A percentile compares a stretch with the other conserved stretches of the same genome.
These are phyloP conservation scores for Acidiella bohemica DNA, from an alignment of 495 filamentous ascomycete genomes.

Conservation along the genomic window DNA sequence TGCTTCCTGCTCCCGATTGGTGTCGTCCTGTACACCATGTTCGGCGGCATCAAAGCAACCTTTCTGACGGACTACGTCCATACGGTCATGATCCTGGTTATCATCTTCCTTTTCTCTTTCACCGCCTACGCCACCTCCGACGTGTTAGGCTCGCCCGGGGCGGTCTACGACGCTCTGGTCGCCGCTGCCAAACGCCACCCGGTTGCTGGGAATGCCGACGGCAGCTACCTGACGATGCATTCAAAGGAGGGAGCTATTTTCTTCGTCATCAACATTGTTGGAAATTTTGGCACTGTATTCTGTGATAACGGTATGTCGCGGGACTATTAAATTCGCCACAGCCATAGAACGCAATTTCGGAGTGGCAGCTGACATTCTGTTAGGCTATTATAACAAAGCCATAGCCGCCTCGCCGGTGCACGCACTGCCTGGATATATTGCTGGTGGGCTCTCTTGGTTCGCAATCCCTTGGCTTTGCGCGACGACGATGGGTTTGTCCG, in stretches of 20 bases:
- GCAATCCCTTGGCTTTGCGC: constrained; percentile 90
- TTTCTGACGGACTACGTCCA: constrained; percentile 66
- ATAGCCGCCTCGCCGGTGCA: constrained; percentile 83
- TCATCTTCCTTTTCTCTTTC: constrained; percentile 84
- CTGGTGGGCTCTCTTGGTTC: constrained; percentile 87
- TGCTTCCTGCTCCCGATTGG: constrained; percentile 83
- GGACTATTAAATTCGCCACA: neutral
- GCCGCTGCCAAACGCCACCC: constrained; percentile 58
- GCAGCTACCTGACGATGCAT: constrained; percentile 83
- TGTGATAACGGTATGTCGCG: constrained; percentile 19
- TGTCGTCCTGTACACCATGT: constrained; percentile 54
- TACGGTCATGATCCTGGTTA: constrained; percentile 73
- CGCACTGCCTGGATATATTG: constrained; percentile 82
- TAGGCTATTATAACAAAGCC: constrained; percentile 92
- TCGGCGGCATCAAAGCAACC: constrained; percentile 65
- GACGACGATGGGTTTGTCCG: constrained; percentile 87
- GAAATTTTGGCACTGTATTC: constrained; percentile 25
- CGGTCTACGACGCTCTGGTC: constrained; percentile 68
- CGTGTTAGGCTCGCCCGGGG: constrained; percentile 63
- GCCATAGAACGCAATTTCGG: neutral
- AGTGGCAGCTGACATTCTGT: no score
- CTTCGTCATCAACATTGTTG: constrained; percentile 69
- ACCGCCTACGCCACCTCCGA: constrained; percentile 68
- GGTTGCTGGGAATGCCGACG: constrained; percentile 70
- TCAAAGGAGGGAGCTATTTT: constrained; percentile 82